Evolutionary conservation across 306 rosid species (phyloP).

Genomic region (Oxytropis ochrocephala): DNA sequence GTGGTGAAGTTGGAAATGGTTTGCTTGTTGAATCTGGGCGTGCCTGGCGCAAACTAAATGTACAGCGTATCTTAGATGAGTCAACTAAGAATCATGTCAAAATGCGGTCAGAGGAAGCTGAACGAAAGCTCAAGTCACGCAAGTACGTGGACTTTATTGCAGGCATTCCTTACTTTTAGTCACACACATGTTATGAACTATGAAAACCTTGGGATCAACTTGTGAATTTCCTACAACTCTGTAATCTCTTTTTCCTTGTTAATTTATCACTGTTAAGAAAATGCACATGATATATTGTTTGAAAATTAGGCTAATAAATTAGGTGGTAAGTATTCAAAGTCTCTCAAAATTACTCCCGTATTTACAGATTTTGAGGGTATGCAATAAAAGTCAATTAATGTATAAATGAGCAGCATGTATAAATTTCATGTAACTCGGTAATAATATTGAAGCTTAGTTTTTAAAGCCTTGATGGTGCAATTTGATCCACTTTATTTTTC

Average conservation of each 20-base stretch:
- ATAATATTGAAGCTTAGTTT: constrained; percentile 8
- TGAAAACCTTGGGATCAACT: constrained; percentile 1
- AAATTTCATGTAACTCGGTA: constrained; percentile 7
- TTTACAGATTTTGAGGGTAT: constrained; percentile 14
- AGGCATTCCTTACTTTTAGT: background rate
- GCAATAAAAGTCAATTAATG: background rate
- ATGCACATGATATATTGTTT: background rate
- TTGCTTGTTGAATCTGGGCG: constrained; percentile 83
- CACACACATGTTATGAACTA: background rate
- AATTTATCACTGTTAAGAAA: constrained; percentile 7
- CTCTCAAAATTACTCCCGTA: background rate
- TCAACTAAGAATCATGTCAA: constrained; percentile 71
- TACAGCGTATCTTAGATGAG: constrained; percentile 87
- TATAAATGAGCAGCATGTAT: background rate
- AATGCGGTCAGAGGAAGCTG: constrained; percentile 84
- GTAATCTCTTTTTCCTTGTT: background rate
- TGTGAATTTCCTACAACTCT: background rate
- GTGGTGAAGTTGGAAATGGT: constrained; percentile 79
- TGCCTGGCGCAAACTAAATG: constrained; percentile 94
- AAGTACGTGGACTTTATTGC: constrained; percentile 41
- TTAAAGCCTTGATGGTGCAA: background rate
- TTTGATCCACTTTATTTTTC: background rate
- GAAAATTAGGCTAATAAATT: background rate
- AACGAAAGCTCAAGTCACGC: constrained; percentile 69
- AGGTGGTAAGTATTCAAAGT: background rate